Evolutionary conservation across 257 asterid species (phyloP).

Genomic region (Craterostigma plantagineum): DNA sequence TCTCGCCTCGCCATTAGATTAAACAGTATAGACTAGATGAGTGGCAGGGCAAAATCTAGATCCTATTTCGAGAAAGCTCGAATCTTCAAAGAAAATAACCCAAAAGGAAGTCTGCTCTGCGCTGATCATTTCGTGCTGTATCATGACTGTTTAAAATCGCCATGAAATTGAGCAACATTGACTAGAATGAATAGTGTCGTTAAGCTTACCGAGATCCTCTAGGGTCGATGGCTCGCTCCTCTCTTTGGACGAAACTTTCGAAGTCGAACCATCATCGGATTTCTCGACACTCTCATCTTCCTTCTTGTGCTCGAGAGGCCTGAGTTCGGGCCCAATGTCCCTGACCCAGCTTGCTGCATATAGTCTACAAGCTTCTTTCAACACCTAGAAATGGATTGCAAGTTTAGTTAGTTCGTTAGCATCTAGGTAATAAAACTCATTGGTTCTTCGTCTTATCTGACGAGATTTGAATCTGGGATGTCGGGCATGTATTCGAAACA

Average conservation of each 20-base stretch:
- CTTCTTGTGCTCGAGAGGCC: constrained; percentile 63
- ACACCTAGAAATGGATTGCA: constrained; percentile 21
- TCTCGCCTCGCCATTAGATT: neutral
- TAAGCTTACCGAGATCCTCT: constrained; percentile 72
- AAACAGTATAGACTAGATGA: neutral
- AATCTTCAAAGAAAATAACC: no score
- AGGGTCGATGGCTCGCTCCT: constrained; percentile 60
- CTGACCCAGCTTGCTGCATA: constrained; percentile 92
- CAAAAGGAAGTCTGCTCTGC: no score
- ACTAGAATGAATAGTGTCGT: neutral
- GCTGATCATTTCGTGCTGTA: no score
- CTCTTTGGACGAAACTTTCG: constrained; percentile 2
- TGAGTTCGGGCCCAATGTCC: constrained; percentile 86
- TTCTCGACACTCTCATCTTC: constrained; percentile 17
- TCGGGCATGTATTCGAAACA: no score
- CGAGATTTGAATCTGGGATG: neutral
- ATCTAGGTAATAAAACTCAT: neutral
- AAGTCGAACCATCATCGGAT: constrained; percentile 11
- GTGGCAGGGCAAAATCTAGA: no score
- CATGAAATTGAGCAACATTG: no score
- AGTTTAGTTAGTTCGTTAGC: neutral
- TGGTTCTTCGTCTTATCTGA: neutral
- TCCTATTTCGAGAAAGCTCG: no score
- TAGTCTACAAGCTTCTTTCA: constrained; percentile 72
- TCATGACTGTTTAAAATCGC: no score